phyloP scores from a whole-genome alignment of 352 stramenopile species.

The Globisporangium viniferum region DNA sequence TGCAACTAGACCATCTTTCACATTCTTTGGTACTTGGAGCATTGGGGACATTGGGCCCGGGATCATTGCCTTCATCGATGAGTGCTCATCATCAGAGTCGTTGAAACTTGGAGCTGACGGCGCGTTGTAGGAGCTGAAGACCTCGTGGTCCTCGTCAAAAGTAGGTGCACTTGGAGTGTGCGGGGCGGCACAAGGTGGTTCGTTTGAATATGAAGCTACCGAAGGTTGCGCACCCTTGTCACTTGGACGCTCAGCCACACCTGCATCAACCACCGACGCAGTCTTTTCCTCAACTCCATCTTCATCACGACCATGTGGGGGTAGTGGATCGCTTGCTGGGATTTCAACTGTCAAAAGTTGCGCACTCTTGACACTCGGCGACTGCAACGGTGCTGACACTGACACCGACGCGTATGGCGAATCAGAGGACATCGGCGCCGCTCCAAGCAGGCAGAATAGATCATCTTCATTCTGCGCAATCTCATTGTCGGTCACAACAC shows the following conservation, averaged over 20 bases:
- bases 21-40: not conserved
- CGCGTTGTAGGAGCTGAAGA: not conserved
- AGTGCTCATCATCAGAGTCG: slow-evolving; percentile 37
- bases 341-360: not conserved
- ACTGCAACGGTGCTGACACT: not conserved
- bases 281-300: not conserved
- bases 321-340: not conserved
- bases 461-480: slow-evolving; percentile 63
- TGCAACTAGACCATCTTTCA: slow-evolving; percentile 4
- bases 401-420: not conserved
- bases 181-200: not conserved
- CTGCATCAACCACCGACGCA: not conserved
- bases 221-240: not conserved
- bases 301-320: no score
- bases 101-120: slow-evolving; percentile 31
- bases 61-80: not conserved
- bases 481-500: slow-evolving; percentile 26
- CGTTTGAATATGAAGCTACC: not conserved
- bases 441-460: slow-evolving; percentile 41
- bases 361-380: not conserved
- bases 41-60: not conserved
- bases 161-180: slow-evolving; percentile 13
- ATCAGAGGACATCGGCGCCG: not conserved
- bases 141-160: slow-evolving; percentile 12
- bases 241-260: not conserved